Base-by-base conservation (phyloP, 768 basidiomycete genomes). In the Podaxis sp. region DNA sequence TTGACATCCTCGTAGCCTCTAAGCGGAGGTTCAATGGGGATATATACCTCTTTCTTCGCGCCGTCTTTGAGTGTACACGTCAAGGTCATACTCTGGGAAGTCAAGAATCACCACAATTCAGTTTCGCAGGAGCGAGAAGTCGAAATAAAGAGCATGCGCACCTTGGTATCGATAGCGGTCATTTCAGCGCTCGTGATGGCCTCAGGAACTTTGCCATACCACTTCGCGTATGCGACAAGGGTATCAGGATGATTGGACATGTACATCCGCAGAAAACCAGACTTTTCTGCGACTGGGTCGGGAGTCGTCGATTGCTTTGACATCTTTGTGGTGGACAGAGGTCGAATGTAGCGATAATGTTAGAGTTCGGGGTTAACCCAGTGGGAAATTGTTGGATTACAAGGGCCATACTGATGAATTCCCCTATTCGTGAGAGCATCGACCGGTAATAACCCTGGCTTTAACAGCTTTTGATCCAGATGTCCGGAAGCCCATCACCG, bases 241-340 rank as follows among this genome's bases (percentile, higher is more conserved):
- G 92, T 93, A 70, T 93, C 91, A 0, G 89, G 89, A 68, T 93
- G 93, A 65, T 78, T 86, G 33, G 84, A 87, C 92, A 93, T 94
- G 78, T 94, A 95, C 84, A 86, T 89, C 72, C 84, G 84, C 48
- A 94, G 80, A 71, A 92, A 95, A 1, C 77, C 78, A 20, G 91
- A 91, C 68, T 88, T 90, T 11, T 85, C 85, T 12, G 88, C 88
- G 0, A 93, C 90, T 8, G 90, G 84, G 70, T 93, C 91, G 6
- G 84, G 22, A 8, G 44, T 0, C n/a, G 44, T n/a, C n/a, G 44
- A 5, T 50, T 28, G 49, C 26, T 50, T 24, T 12, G 49, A 50
- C 49, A 50, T 50, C 22, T 50, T 50, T 4, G 44, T 20, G 20
- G 44, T 46, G 20, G n/a, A 15, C 44, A 46, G 44, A 46, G 44